A percentile compares a stretch with the other conserved stretches of the same genome.
Evolutionary conservation across 2,329 filamentous ascomycete species (phyloP).

Genomic region (Aspergillus pseudonomiae): DNA sequence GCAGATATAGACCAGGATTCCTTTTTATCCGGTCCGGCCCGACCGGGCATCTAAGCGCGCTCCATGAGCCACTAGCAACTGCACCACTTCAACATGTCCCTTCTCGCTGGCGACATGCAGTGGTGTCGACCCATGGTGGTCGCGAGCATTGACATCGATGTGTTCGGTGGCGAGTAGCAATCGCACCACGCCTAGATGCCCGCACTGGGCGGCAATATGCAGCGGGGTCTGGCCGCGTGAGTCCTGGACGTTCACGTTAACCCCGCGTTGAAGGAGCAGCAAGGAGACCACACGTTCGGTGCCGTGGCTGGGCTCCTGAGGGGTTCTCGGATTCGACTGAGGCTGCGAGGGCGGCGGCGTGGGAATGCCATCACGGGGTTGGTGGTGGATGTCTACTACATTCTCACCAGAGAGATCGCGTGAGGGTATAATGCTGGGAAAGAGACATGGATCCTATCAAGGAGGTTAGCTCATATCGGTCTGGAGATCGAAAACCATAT

Average conservation of each 20-base stretch:
- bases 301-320: background rate
- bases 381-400: background rate
- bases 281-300: background rate
- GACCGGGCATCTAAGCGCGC: background rate
- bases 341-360: background rate
- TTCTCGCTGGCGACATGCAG: constrained; percentile 2
- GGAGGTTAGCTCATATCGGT: background rate
- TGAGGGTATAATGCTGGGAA: background rate
- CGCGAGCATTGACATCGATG: constrained; percentile 5
- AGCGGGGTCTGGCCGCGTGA: constrained; percentile 4
- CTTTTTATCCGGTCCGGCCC: background rate
- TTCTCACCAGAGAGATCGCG: background rate
- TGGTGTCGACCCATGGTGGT: constrained; percentile 4
- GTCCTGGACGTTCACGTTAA: background rate
- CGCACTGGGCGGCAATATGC: constrained; percentile 4
- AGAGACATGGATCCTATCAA: background rate
- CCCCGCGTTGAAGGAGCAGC: background rate
- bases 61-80: background rate
- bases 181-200: background rate
- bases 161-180: background rate
- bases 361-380: background rate
- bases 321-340: background rate
- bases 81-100: constrained; percentile 2
- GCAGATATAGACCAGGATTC: background rate
- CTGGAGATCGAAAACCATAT: background rate